Percentiles rank a stretch among this genome's conserved stretches.
These are phyloP conservation scores for Colletotrichum spaethianum DNA, from an alignment of 2,329 filamentous ascomycete genomes.

Conservation along the genomic window DNA sequence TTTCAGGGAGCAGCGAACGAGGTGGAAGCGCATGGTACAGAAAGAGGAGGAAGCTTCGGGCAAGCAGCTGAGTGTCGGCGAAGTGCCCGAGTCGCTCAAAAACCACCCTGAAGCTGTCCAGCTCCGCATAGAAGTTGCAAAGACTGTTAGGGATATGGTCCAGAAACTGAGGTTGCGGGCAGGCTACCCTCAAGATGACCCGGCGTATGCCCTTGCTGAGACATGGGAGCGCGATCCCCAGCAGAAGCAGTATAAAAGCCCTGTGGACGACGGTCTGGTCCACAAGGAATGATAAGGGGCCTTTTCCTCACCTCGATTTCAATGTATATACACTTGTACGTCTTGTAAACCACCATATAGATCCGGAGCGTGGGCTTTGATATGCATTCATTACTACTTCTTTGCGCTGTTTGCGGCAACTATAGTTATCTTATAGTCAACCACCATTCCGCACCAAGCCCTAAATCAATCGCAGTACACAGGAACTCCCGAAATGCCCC, in stretches of 20 bases:
- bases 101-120: conserved; percentile 81
- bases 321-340: not conserved
- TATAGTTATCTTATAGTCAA: not conserved
- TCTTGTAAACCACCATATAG: not conserved
- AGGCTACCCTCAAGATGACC: conserved; percentile 86
- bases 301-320: too few relatives aligned
- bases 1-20: conserved; percentile 82
- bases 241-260: conserved; percentile 65
- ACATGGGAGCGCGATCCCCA: conserved; percentile 78
- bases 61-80: conserved; percentile 57
- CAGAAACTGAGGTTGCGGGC: conserved; percentile 80
- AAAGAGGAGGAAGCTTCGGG: conserved; percentile 55
- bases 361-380: not conserved
- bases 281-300: conserved; percentile 26
- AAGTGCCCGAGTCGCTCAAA: conserved; percentile 76
- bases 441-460: not conserved
- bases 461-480: not conserved
- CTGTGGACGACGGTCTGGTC: conserved; percentile 68
- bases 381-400: conserved; percentile 5
- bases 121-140: conserved; percentile 81
- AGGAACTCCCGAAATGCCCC: conserved; percentile 11
- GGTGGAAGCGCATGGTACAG: conserved; percentile 79
- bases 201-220: conserved; percentile 81
- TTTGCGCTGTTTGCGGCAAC: not conserved
- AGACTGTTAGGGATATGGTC: conserved; percentile 83